Evolutionary conservation across 345 rosid genomes (phyloP), one percentile per base, ranked within the genome.

Genomic region (Brassica incana): DNA sequence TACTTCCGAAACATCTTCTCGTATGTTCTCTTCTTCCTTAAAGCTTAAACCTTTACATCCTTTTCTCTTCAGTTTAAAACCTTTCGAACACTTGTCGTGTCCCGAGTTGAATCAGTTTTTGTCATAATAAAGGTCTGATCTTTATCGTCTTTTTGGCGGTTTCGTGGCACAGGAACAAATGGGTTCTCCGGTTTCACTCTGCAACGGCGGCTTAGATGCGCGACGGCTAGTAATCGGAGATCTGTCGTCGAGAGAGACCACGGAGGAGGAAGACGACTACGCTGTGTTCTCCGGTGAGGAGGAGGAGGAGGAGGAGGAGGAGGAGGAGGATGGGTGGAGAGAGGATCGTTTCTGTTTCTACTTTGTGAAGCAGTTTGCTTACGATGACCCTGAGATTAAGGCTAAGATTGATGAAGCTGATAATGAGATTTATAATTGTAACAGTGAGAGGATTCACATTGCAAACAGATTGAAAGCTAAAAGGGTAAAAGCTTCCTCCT

Each of bases 371-470:
- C 84, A 80, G 76, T 78, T 86, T 4, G 71, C 80, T 16, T 86
- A 77, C 15, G 92, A 90, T 9, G 94, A 95, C 81, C 97, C 97
- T 3, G 87, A 85, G 83, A 84, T 88, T 65, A 90, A 83, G 66
- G 84, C 83, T 27, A 87, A 89, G 84, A 80, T 92, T 32, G 91
- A 87, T 61, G 89, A 79, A 81, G 88, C 88, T 75, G 93, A 89
- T 83, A 80, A 74, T 75, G 94, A 89, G 88, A 84, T 91, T 76
- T 84, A 82, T 35, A 81, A 25, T 66, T 81, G 80, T 75, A 92
- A 81, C 77, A 80, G 72, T 61, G 80, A 86, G 12, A 72, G 93
- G 45, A 76, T 80, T 68, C 86, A 85, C 78, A 77, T 88, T 27
- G 72, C 67, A 14, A 86, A 89, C 2, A 86, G 75, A 30, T 48